Conservation (phyloP, 805 yeast species). For the Starmerella etchellsii region DNA sequence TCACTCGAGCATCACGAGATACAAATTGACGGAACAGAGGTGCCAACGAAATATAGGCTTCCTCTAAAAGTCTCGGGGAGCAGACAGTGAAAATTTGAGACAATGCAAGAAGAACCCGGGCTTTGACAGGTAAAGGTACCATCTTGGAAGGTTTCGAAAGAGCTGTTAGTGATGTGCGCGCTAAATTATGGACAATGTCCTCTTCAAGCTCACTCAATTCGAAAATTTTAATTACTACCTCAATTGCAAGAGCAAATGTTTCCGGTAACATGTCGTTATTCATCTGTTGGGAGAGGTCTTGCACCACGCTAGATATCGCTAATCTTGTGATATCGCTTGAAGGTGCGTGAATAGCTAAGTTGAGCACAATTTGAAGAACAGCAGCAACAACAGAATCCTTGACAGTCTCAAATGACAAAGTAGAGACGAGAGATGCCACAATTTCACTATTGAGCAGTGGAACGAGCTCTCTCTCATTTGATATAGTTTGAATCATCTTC, state of each 20-base stretch:
- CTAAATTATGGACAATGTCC: constrained; percentile 39
- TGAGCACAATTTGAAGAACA: constrained; percentile 37
- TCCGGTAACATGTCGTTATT: constrained; percentile 12
- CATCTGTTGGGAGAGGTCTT: constrained; percentile 10
- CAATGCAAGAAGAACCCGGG: constrained; percentile 45
- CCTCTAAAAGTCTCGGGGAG: constrained; percentile 13
- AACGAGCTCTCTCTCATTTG: constrained; percentile 37
- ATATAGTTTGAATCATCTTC: constrained; percentile 50
- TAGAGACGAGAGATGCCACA: constrained; percentile 40
- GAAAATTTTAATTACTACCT: constrained; percentile 29
- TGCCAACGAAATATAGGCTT: constrained; percentile 37
- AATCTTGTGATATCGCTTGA: neutral
- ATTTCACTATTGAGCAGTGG: constrained; percentile 45
- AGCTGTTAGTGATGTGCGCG: constrained; percentile 45
- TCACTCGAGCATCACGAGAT: constrained; percentile 50
- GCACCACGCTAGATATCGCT: constrained; percentile 1
- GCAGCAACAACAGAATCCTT: constrained; percentile 57
- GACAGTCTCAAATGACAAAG: constrained; percentile 42
- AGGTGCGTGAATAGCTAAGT: constrained; percentile 10
- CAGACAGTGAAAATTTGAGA: constrained; percentile 36
- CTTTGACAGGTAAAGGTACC: constrained; percentile 40
- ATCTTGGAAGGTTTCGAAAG: constrained; percentile 45
- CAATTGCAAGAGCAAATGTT: constrained; percentile 9
- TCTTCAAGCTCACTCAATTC: constrained; percentile 45
- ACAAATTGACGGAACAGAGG: constrained; percentile 45